Conservation (phyloP, 768 basidiomycete species). For the Lentinus tigrinus region DNA sequence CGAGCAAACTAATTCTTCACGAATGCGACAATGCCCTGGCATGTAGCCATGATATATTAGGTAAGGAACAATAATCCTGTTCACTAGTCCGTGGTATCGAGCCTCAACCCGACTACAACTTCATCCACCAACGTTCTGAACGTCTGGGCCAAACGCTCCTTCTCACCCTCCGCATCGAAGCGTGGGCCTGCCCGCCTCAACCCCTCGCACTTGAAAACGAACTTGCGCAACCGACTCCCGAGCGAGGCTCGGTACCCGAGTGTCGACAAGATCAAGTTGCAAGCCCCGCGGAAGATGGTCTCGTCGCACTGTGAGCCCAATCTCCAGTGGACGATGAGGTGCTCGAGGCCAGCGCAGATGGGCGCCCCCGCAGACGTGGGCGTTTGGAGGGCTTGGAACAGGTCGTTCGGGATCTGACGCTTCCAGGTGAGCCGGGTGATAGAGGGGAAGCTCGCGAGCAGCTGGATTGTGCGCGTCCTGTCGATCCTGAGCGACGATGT, state of each 20-base stretch:
- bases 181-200: not conserved
- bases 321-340: slow-evolving; percentile 1
- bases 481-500: not conserved
- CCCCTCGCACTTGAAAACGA: not conserved
- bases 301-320: not conserved
- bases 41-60: too few species aligned
- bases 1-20: too few species aligned
- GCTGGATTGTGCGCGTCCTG: not conserved
- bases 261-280: not conserved
- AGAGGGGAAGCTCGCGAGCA: not conserved
- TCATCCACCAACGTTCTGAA: not conserved
- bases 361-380: not conserved
- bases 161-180: not conserved
- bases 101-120: not conserved
- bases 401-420: not conserved
- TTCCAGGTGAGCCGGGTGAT: not conserved
- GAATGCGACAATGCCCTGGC: too few species aligned
- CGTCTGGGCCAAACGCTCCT: not conserved
- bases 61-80: too few species aligned
- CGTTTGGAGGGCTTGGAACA: not conserved
- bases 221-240: not conserved
- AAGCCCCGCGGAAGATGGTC: not conserved
- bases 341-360: not conserved
- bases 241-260: not conserved
- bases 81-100: not conserved